Conservation (phyloP, 805 yeast genomes). For the Metschnikowia orientalis region DNA sequence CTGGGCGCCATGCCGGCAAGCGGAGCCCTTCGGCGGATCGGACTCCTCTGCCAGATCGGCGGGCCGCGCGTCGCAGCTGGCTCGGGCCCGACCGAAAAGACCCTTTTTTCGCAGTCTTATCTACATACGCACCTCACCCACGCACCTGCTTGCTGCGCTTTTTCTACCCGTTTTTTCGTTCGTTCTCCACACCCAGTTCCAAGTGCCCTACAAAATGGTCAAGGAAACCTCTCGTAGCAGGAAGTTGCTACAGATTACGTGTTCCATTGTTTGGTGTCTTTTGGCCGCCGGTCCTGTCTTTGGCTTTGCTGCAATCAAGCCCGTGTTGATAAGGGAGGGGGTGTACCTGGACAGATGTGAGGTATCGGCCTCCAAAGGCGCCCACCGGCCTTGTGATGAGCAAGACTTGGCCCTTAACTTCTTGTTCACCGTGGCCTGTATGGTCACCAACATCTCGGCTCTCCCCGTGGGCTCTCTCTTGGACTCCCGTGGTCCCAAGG, state of each 20-base stretch:
- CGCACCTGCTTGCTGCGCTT: too few relatives aligned
- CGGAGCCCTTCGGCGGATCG: too few relatives aligned
- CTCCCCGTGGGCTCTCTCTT: slow-evolving; percentile 76
- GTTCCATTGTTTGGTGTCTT: slow-evolving; percentile 84
- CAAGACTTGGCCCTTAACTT: slow-evolving; percentile 81
- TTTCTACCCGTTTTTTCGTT: too few relatives aligned
- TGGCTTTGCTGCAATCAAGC: slow-evolving; percentile 94
- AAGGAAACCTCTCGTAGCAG: slow-evolving; percentile 18
- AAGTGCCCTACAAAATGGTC: slow-evolving; percentile 8
- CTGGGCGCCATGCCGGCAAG: too few relatives aligned
- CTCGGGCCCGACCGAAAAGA: too few relatives aligned
- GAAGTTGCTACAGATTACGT: slow-evolving; percentile 51
- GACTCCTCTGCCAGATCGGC: too few relatives aligned
- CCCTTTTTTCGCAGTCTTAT: too few relatives aligned
- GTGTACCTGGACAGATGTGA: slow-evolving; percentile 65
- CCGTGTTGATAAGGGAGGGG: slow-evolving; percentile 71
- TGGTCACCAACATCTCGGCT: slow-evolving; percentile 78
- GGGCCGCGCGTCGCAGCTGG: too few relatives aligned
- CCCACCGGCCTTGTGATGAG: slow-evolving; percentile 45
- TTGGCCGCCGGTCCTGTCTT: slow-evolving; percentile 91
- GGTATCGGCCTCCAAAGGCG: slow-evolving; percentile 13
- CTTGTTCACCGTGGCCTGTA: slow-evolving; percentile 84
- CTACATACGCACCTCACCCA: too few relatives aligned
- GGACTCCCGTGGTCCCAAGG: slow-evolving; percentile 76
- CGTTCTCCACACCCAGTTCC: neutral